Conservation (phyloP, 495 filamentous ascomycete genomes). For the Haplographium delicatum region DNA sequence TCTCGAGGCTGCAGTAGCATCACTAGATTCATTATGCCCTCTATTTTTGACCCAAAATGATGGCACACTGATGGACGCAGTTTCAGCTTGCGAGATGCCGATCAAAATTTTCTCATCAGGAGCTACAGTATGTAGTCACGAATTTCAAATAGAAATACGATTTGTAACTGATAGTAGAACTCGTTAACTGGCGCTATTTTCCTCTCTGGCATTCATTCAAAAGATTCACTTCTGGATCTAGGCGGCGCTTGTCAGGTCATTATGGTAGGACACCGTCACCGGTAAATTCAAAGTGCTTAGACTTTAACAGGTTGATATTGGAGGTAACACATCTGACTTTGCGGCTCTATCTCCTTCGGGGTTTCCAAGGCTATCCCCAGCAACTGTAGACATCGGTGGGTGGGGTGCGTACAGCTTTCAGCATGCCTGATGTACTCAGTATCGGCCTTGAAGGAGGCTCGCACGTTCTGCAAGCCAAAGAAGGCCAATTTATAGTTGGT, state of each 20-base stretch:
- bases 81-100: slow-evolving; percentile 40
- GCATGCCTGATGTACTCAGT: slow-evolving; percentile 45
- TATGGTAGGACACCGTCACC: too few relatives aligned
- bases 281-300: too few relatives aligned
- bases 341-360: slow-evolving; percentile 39
- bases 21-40: slow-evolving; percentile 40
- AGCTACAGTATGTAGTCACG: too few relatives aligned
- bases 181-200: too few relatives aligned
- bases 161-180: too few relatives aligned
- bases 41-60: slow-evolving; percentile 53
- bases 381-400: slow-evolving; percentile 40
- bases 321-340: slow-evolving; percentile 5
- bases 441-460: slow-evolving; percentile 52
- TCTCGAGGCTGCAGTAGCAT: slow-evolving; percentile 41
- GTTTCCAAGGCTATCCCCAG: slow-evolving; percentile 46
- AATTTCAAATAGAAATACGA: too few relatives aligned
- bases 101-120: slow-evolving; percentile 49
- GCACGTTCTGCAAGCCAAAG: slow-evolving; percentile 27
- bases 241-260: too few relatives aligned
- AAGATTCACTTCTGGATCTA: too few relatives aligned
- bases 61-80: slow-evolving; percentile 43
- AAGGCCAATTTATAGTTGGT: slow-evolving; percentile 31
- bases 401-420: slow-evolving; percentile 46
- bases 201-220: too few relatives aligned
- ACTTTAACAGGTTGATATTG: not conserved